phyloP scores from a whole-genome alignment of 2,329 filamentous ascomycete genomes.

The Alternaria panax region DNA sequence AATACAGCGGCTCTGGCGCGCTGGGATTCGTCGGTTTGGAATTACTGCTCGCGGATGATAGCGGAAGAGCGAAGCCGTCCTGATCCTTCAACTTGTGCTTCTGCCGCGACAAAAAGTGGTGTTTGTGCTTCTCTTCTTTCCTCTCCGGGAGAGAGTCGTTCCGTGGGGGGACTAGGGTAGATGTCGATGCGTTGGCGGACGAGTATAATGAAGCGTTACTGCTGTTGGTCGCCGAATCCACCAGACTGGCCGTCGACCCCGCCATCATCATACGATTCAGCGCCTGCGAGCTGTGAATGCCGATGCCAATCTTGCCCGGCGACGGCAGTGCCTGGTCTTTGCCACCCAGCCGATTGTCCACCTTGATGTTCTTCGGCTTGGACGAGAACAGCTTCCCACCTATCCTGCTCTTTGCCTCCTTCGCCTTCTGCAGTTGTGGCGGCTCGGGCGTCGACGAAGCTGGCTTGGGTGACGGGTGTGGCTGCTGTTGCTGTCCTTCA shows the following conservation, averaged over 20 bases:
- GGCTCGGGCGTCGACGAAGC: conserved; percentile 32
- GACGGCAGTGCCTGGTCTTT: conserved; percentile 74
- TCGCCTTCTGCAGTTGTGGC: conserved; percentile 68
- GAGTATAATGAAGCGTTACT: conserved; percentile 71
- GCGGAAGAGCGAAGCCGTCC: conserved; percentile 72
- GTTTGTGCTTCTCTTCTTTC: conserved; percentile 76
- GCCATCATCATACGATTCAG: conserved; percentile 68
- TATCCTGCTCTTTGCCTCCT: conserved; percentile 74
- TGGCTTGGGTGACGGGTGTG: conserved; percentile 45
- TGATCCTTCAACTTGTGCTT: conserved; percentile 78
- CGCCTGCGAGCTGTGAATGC: conserved; percentile 68
- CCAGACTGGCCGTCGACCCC: conserved; percentile 74
- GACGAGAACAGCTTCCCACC: conserved; percentile 72
- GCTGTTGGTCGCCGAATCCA: conserved; percentile 64
- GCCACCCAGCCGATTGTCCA: conserved; percentile 65
- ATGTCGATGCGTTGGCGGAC: conserved; percentile 77
- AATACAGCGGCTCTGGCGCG: conserved; percentile 79
- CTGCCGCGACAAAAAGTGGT: conserved; percentile 79
- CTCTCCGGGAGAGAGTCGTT: conserved; percentile 58
- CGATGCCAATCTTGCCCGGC: conserved; percentile 69
- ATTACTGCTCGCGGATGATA: conserved; percentile 79
- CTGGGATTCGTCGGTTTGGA: conserved; percentile 77
- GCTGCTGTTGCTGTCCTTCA: conserved; percentile 31
- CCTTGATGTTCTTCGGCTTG: conserved; percentile 76
- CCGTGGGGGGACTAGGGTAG: conserved; percentile 71